Conservation (phyloP, 192 early-diverging fungal species). For the Paraglomus brasilianum region DNA sequence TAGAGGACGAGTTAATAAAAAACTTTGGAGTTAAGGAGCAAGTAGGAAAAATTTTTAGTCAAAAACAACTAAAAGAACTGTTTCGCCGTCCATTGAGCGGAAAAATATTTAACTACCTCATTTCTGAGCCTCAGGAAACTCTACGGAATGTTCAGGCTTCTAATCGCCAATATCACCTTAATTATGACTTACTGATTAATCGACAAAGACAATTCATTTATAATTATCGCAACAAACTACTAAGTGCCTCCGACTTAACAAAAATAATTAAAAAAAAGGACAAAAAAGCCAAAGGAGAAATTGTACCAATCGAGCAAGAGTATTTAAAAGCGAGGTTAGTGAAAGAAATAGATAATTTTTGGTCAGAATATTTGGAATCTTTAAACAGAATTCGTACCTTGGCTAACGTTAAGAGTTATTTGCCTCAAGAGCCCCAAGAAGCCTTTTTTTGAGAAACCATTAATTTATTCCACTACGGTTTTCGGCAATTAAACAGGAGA, state of each 20-base stretch:
- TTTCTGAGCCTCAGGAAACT: conserved; percentile 1
- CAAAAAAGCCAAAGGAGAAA: background rate
- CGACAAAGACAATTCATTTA: background rate
- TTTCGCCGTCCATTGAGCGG: background rate
- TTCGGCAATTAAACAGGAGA: too few species aligned
- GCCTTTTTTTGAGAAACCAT: conserved; percentile 16
- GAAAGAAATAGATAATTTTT: background rate
- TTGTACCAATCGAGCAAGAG: too few species aligned
- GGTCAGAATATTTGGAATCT: background rate
- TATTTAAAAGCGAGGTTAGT: conserved; percentile 4
- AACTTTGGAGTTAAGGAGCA: conserved; percentile 12
- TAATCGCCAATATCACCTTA: background rate
- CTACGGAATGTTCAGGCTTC: background rate
- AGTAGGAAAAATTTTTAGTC: background rate
- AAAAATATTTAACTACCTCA: background rate
- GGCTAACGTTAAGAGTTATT: background rate
- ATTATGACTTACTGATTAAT: conserved; percentile 1
- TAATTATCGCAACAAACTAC: conserved; percentile 10
- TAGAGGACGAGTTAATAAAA: conserved; percentile 13
- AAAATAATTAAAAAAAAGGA: background rate
- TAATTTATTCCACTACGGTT: background rate
- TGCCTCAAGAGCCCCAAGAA: conserved; percentile 14
- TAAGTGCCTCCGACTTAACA: background rate
- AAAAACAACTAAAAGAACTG: background rate
- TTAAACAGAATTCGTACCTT: background rate